These are phyloP conservation scores for Pythium monospermum DNA, from an alignment of 352 stramenopile species.

Conservation along the genomic window DNA sequence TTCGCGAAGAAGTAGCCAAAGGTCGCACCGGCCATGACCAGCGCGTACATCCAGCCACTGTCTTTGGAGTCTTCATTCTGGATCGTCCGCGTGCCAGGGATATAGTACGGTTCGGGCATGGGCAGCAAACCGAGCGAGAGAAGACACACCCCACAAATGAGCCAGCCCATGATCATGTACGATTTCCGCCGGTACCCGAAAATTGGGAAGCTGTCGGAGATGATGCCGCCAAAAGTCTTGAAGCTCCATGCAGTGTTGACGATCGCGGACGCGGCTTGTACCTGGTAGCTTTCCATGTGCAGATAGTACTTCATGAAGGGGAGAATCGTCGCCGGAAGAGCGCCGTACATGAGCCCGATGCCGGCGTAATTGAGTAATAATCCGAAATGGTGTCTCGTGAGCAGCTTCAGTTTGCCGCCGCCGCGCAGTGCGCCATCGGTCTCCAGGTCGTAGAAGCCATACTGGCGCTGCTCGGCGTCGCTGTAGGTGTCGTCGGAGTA, in stretches of 20 bases:
- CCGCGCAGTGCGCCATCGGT: constrained; percentile 52
- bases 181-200: constrained; percentile 57
- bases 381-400: constrained; percentile 39
- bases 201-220: constrained; percentile 62
- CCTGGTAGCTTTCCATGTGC: constrained; percentile 57
- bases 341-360: constrained; percentile 65
- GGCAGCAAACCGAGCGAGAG: constrained; percentile 26
- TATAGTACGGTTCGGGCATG: constrained; percentile 25
- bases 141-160: constrained; percentile 33
- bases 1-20: constrained; percentile 86
- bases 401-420: constrained; percentile 45
- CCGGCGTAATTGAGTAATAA: constrained; percentile 65
- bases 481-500: constrained; percentile 28
- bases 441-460: constrained; percentile 58
- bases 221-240: constrained; percentile 54
- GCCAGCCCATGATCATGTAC: constrained; percentile 63
- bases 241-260: constrained; percentile 64
- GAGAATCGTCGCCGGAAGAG: constrained; percentile 45
- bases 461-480: constrained; percentile 35
- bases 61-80: constrained; percentile 22
- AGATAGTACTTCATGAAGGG: constrained; percentile 62
- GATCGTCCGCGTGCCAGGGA: constrained; percentile 3
- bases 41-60: constrained; percentile 50
- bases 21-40: constrained; percentile 73
- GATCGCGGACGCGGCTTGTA: constrained; percentile 37